Evolutionary conservation across 176 grass and related monocot species (phyloP), one percentile per base, ranked within the genome.

Genomic region (Lolium multiflorum): DNA sequence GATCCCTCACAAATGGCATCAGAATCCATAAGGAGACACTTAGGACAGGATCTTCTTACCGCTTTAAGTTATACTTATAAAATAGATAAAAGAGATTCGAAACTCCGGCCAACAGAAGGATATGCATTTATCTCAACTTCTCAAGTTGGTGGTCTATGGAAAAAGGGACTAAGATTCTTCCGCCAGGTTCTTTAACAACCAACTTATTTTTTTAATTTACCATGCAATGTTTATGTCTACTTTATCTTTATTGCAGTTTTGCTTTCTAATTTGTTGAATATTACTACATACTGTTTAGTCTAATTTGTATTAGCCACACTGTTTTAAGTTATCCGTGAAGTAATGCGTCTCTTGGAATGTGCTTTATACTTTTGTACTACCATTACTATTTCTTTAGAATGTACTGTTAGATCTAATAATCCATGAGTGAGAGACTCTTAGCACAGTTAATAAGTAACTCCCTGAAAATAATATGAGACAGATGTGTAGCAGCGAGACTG

Each of bases 31-130:
- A 87, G 85, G 55, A 88, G 82, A 37, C 91, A 92, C 77, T 85
- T 97, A 69, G 92, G 90, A 35, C 84, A 92, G 46, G 90, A 87
- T 47, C 77, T 97, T 73, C 88, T 97, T 43, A 91, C 92, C 61
- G 89, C 84, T 46, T 69, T 97, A 26, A 97, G 79, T 62, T 97
- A 92, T 78, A 83, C 81, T 74, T 97, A 92, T 84, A 92, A 85
- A 46, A 83, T 97, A 48, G 95, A 97, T 60, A 56, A 55, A 68
- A 92, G 95, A 78, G 88, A 97, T 91, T 94, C 95, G 11, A 16
- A 82, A 77, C 9, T 92, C 38, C 92, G 95, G 46, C 92, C 92
- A 79, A 97, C 83, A 64, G 54, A 75, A 79, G 95, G 95, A 55
- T 94, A 94, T 74, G 90, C 92, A 51, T 94, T 94, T 43, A 7